Percentiles rank a stretch among this genome's conserved stretches.
Evolutionary conservation across 495 filamentous ascomycete species (phyloP).

Genomic region (Aspergillus ostianus): DNA sequence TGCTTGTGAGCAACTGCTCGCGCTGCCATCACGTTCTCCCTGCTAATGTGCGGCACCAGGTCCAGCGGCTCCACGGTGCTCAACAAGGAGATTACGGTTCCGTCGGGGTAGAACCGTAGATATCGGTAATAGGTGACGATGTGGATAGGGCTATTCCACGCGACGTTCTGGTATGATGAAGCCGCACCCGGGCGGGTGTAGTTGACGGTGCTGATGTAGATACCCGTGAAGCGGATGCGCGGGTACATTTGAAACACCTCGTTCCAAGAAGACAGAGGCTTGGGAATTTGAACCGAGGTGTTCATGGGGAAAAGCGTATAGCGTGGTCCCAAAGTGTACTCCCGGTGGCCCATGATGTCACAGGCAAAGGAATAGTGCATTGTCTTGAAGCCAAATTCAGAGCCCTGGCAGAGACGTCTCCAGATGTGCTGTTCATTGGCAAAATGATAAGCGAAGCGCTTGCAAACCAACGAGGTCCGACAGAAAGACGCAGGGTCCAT

Average conservation of each 20-base stretch:
- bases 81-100: slow-evolving; percentile 72
- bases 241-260: slow-evolving; percentile 79
- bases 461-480: slow-evolving; percentile 81
- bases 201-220: slow-evolving; percentile 95
- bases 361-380: slow-evolving; percentile 82
- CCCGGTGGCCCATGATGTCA: slow-evolving; percentile 59
- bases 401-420: slow-evolving; percentile 69
- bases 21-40: slow-evolving; percentile 44
- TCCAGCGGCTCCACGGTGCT: slow-evolving; percentile 79
- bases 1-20: slow-evolving; percentile 27
- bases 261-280: slow-evolving; percentile 41
- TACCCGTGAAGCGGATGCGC: slow-evolving; percentile 86
- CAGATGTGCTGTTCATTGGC: slow-evolving; percentile 85
- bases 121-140: slow-evolving; percentile 99
- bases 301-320: slow-evolving; percentile 44
- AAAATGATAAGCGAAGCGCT: slow-evolving; percentile 80
- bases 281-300: slow-evolving; percentile 33
- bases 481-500: slow-evolving; percentile 76
- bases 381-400: slow-evolving; percentile 71
- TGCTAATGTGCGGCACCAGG: slow-evolving; percentile 72
- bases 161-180: slow-evolving; percentile 49
- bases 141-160: slow-evolving; percentile 83
- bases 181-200: slow-evolving; percentile 80
- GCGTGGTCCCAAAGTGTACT: slow-evolving; percentile 37
- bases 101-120: slow-evolving; percentile 90